These are phyloP conservation scores for Aotearoamyces nothofagi DNA, from an alignment of 2,329 filamentous ascomycete species.

Conservation along the genomic window DNA sequence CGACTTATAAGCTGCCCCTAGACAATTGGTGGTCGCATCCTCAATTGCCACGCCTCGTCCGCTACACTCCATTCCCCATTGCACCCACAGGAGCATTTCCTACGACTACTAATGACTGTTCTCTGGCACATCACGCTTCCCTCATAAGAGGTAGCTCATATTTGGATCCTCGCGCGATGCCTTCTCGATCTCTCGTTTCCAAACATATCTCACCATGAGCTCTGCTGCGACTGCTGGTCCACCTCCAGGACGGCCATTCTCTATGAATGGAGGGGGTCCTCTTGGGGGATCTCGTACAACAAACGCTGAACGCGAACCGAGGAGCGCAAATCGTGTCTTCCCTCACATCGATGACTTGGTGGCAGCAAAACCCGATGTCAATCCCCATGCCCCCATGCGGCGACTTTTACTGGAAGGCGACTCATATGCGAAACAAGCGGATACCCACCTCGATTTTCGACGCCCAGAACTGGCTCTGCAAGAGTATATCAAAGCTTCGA, in stretches of 20 bases:
- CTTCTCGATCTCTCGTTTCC: too few species aligned
- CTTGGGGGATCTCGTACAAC: constrained; percentile 9
- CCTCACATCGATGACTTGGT: constrained; percentile 28
- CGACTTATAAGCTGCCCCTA: too few species aligned
- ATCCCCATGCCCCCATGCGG: constrained; percentile 28
- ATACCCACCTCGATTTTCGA: constrained; percentile 45
- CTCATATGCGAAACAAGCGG: constrained; percentile 39
- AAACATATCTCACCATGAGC: constrained; percentile 14
- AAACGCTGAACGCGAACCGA: constrained; percentile 8
- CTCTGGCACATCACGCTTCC: too few species aligned
- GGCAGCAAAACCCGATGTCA: constrained; percentile 17
- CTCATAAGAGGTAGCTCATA: too few species aligned
- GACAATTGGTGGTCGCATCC: too few species aligned
- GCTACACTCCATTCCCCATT: too few species aligned
- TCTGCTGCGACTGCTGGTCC: constrained; percentile 13
- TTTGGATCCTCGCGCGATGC: too few species aligned
- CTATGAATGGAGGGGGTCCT: constrained; percentile 12
- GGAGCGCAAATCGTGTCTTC: constrained; percentile 15
- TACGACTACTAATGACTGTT: too few species aligned
- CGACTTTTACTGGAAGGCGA: constrained; percentile 38
- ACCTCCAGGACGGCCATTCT: constrained; percentile 10
- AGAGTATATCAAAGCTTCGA: constrained; percentile 70
- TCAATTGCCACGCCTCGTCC: too few species aligned
- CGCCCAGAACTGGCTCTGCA: constrained; percentile 62
- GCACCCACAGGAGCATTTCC: too few species aligned